Percentiles rank a stretch among this genome's conserved stretches.
Conservation (phyloP, 2,329 filamentous ascomycete species). For the Aschersonia sp. region DNA sequence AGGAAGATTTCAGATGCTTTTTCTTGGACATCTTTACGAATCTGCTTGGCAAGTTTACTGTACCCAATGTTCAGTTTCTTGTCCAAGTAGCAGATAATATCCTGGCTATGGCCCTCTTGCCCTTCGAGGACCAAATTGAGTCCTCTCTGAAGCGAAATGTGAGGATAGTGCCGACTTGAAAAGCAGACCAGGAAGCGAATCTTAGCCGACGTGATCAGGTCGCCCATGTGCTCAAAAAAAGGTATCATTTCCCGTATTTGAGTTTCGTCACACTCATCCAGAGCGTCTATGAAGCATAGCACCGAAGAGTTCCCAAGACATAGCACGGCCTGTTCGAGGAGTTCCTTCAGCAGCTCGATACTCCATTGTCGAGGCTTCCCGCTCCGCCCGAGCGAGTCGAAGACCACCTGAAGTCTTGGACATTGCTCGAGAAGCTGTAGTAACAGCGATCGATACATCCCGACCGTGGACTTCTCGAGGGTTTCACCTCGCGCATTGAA, state of each 20-base stretch:
- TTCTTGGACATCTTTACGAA: not conserved
- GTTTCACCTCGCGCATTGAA: too few relatives aligned
- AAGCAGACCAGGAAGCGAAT: conserved; percentile 20
- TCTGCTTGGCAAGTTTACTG: conserved; percentile 10
- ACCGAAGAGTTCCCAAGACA: conserved; percentile 4
- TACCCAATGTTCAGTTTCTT: conserved; percentile 14
- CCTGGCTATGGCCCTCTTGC: conserved; percentile 10
- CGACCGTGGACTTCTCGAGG: too few relatives aligned
- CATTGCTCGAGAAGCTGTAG: too few relatives aligned
- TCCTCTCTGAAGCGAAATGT: conserved; percentile 17
- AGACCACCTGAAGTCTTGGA: too few relatives aligned
- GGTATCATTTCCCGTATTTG: conserved; percentile 25
- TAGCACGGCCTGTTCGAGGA: conserved; percentile 9
- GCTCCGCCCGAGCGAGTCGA: too few relatives aligned
- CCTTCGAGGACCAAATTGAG: conserved; percentile 11
- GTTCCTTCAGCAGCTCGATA: not conserved
- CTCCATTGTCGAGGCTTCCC: not conserved
- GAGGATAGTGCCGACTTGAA: conserved; percentile 29
- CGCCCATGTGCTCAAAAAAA: conserved; percentile 23
- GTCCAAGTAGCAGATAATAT: conserved; percentile 10
- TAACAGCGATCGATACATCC: too few relatives aligned
- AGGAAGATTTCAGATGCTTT: conserved; percentile 4
- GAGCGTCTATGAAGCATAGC: conserved; percentile 18
- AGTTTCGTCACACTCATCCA: conserved; percentile 29
- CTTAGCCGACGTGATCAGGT: conserved; percentile 8